Conservation (phyloP, 345 rosid species). For the Viola odorata region DNA sequence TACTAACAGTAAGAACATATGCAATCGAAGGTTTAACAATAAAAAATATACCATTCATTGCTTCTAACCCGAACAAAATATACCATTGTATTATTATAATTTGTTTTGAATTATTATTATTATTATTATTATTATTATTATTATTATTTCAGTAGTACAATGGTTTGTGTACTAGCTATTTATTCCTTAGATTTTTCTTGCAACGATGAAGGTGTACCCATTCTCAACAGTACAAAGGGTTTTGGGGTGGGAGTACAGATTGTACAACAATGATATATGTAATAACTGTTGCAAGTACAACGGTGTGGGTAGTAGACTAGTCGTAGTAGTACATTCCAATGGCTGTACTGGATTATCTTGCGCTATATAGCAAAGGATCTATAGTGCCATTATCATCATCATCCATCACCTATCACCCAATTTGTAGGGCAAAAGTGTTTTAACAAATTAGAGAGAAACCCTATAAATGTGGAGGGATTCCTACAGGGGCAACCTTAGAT, state of each 20-base stretch:
- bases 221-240: neutral
- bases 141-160: neutral
- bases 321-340: neutral
- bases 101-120: too few relatives aligned
- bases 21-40: too few relatives aligned
- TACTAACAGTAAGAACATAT: too few relatives aligned
- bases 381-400: neutral
- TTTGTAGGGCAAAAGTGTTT: neutral
- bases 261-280: neutral
- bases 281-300: neutral
- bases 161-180: neutral
- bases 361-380: neutral
- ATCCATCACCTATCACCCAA: neutral
- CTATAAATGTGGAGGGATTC: slow-evolving; percentile 18
- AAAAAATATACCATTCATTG: too few relatives aligned
- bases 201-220: neutral
- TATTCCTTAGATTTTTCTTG: neutral
- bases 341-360: neutral
- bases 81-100: too few relatives aligned
- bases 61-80: too few relatives aligned
- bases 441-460: neutral
- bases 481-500: slow-evolving; percentile 30
- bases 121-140: too few relatives aligned
- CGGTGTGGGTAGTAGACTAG: neutral
- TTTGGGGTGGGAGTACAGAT: neutral